These are phyloP conservation scores for Penicillium bovifimosum DNA, from an alignment of 495 filamentous ascomycete species.

Conservation along the genomic window DNA sequence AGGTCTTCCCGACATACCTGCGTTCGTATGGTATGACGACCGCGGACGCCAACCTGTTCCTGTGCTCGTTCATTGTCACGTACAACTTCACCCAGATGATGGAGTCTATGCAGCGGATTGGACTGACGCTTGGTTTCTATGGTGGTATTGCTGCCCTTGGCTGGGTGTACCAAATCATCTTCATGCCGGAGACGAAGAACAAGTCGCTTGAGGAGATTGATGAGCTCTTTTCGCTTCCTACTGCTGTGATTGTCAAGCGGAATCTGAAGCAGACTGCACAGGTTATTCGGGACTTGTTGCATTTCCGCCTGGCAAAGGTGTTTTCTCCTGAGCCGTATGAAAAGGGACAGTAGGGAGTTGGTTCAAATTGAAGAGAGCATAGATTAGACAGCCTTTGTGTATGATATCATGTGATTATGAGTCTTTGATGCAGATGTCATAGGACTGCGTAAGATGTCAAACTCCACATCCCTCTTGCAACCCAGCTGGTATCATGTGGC, in stretches of 20 bases:
- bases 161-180: constrained; percentile 54
- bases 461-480: no score
- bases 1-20: constrained; percentile 58
- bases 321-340: constrained; percentile 28
- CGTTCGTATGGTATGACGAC: constrained; percentile 57
- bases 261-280: constrained; percentile 39
- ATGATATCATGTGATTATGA: no score
- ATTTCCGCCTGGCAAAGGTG: constrained; percentile 30
- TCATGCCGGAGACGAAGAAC: constrained; percentile 62
- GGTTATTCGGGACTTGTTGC: constrained; percentile 28
- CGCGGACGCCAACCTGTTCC: constrained; percentile 50
- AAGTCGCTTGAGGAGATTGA: constrained; percentile 60
- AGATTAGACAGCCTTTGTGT: no score
- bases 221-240: constrained; percentile 51
- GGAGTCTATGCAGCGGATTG: constrained; percentile 50
- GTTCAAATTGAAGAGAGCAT: no score
- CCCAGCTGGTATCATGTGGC: no score
- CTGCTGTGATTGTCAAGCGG: constrained; percentile 47
- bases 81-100: constrained; percentile 60
- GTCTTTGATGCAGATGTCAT: no score
- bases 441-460: no score
- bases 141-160: constrained; percentile 54
- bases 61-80: constrained; percentile 57
- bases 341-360: no score
- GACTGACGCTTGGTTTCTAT: constrained; percentile 55